phyloP scores from a whole-genome alignment of 31 red algal genomes.

The Porphyra umbilicalis region DNA sequence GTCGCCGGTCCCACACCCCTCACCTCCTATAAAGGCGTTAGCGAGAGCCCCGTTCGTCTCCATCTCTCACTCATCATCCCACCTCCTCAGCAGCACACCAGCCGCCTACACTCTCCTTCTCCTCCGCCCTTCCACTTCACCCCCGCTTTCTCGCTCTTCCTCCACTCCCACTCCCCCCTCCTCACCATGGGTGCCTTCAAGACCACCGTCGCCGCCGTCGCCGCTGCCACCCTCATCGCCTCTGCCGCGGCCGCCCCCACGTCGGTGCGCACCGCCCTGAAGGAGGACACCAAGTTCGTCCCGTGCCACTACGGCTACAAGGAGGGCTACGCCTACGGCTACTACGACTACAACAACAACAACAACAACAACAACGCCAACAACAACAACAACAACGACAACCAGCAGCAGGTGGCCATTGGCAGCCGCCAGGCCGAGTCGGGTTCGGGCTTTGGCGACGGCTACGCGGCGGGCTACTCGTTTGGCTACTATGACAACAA shows the following conservation, averaged over 20 bases:
- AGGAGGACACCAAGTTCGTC: not conserved
- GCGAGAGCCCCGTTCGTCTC: no score
- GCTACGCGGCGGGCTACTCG: not conserved
- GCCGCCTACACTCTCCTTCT: not conserved
- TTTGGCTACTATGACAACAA: not conserved
- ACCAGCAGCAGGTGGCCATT: not conserved
- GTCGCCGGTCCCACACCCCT: no score
- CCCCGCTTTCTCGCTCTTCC: not conserved
- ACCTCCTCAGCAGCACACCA: no score
- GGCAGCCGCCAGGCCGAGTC: not conserved
- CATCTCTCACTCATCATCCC: no score
- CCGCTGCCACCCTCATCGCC: not conserved
- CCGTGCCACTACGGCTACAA: not conserved
- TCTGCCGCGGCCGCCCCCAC: not conserved
- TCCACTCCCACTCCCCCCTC: not conserved
- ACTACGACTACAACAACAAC: slow-evolving; percentile 1
- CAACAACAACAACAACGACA: not conserved
- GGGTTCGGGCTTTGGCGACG: not conserved
- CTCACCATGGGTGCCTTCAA: not conserved
- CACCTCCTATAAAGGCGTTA: no score
- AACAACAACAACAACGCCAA: not conserved
- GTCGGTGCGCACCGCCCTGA: not conserved
- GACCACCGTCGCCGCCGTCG: not conserved
- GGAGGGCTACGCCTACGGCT: not conserved
- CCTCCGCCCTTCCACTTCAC: not conserved